A percentile compares a stretch with the other conserved stretches of the same genome.
These are phyloP conservation scores for Musa acuminata DNA, from an alignment of 176 grass and related monocot genomes.

Conservation along the genomic window DNA sequence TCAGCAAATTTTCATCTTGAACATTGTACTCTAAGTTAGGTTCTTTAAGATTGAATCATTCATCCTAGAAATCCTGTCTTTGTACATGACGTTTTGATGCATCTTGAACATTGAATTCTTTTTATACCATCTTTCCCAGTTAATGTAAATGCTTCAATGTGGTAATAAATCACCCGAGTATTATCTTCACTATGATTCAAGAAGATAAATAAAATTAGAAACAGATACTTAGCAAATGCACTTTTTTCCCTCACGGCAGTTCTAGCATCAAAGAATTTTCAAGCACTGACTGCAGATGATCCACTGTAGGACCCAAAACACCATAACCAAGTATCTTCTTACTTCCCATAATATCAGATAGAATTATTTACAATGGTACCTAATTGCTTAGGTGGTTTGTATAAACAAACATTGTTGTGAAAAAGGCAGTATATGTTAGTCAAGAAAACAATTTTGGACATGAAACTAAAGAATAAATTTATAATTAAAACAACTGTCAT, in stretches of 20 bases:
- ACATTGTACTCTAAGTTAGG: no score
- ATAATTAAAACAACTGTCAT: conserved; percentile 15
- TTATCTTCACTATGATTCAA: not conserved
- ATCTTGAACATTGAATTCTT: not conserved
- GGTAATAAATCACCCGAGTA: not conserved
- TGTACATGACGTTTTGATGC: not conserved
- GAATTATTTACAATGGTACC: not conserved
- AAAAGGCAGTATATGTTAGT: no score
- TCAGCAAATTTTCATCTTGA: no score
- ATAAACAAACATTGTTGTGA: no score
- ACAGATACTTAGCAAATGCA: not conserved
- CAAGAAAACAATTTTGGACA: not conserved
- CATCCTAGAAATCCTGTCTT: not conserved
- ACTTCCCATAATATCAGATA: not conserved
- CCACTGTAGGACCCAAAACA: not conserved
- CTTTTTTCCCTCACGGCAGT: not conserved
- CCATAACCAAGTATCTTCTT: not conserved
- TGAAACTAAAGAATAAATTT: conserved; percentile 1
- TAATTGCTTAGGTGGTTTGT: not conserved
- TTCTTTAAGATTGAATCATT: no score
- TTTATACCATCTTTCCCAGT: not conserved
- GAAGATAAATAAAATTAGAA: conserved; percentile 1
- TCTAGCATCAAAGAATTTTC: not conserved
- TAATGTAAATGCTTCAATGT: not conserved
- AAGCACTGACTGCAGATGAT: not conserved